A percentile compares a stretch with the other conserved stretches of the same genome.
Conservation (phyloP, 331 rosid species). For the Rhamnella rubrinervis region DNA sequence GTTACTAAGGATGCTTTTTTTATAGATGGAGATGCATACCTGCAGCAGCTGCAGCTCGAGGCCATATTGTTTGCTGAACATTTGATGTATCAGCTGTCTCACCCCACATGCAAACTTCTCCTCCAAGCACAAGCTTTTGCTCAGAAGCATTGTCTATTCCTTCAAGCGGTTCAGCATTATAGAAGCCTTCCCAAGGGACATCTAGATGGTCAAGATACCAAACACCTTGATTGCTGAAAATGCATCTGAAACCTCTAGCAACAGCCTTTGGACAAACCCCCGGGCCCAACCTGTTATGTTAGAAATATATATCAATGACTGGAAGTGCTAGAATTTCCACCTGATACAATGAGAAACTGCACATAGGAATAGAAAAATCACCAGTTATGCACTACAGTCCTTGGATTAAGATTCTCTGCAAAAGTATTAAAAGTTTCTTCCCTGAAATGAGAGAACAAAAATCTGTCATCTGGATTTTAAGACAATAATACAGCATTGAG, state of each 20-base stretch:
- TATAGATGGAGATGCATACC: slow-evolving; percentile 62
- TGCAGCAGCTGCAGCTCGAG: slow-evolving; percentile 99
- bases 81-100: slow-evolving; percentile 84
- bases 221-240: slow-evolving; percentile 90
- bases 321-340: slow-evolving; percentile 4
- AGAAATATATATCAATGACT: neutral
- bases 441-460: slow-evolving; percentile 52
- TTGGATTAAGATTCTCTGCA: slow-evolving; percentile 67
- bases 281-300: slow-evolving; percentile 62
- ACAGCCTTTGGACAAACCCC: slow-evolving; percentile 90
- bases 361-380: slow-evolving; percentile 35
- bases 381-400: slow-evolving; percentile 94
- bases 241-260: slow-evolving; percentile 85
- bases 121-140: slow-evolving; percentile 84
- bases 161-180: slow-evolving; percentile 77
- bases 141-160: slow-evolving; percentile 53
- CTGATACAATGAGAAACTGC: slow-evolving; percentile 13
- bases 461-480: slow-evolving; percentile 16
- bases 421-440: slow-evolving; percentile 92
- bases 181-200: slow-evolving; percentile 78
- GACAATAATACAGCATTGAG: slow-evolving; percentile 10
- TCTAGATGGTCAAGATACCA: slow-evolving; percentile 98
- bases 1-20: neutral
- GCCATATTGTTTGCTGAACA: slow-evolving; percentile 94
- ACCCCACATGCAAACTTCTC: slow-evolving; percentile 98